Conservation (phyloP, 225 moss, liverwort and hornwort genomes). For the Anthoceros angustus region DNA sequence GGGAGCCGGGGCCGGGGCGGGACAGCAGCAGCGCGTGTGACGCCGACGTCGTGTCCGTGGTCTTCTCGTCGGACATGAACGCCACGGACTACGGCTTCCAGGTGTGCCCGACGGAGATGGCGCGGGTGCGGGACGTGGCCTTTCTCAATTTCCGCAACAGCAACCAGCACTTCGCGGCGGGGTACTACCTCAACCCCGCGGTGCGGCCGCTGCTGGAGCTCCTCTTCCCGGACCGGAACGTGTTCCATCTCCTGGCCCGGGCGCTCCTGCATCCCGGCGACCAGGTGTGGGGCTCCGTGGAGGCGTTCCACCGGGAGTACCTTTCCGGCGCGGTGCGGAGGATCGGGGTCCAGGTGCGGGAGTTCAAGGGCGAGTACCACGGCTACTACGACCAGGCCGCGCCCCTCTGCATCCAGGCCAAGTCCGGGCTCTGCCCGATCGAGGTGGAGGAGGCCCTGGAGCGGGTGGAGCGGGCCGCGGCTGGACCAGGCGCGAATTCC, state of each 20-base stretch:
- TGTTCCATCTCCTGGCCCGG: conserved; percentile 43
- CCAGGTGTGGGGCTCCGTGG: conserved; percentile 27
- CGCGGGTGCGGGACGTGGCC: conserved; percentile 19
- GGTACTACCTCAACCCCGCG: conserved; percentile 44
- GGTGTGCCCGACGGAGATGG: conserved; percentile 37
- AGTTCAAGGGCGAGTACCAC: conserved; percentile 52
- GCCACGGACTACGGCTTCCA: conserved; percentile 32
- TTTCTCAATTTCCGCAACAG: conserved; percentile 47
- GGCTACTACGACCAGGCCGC: conserved; percentile 42
- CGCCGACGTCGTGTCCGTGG: conserved; percentile 24
- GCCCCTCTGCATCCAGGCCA: conserved; percentile 32
- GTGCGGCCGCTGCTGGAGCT: conserved; percentile 40
- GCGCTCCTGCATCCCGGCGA: conserved; percentile 33
- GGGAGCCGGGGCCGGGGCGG: background rate
- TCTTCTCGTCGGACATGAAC: conserved; percentile 17
- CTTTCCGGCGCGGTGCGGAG: conserved; percentile 19
- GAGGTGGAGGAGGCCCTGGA: conserved; percentile 29
- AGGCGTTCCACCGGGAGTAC: conserved; percentile 13
- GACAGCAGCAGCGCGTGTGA: conserved; percentile 7
- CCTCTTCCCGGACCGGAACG: conserved; percentile 37
- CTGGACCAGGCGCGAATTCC: background rate
- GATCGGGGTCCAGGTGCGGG: conserved; percentile 46
- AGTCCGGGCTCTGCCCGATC: conserved; percentile 29
- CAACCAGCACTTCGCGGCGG: conserved; percentile 44
- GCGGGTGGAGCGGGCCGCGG: conserved; percentile 13